Evolutionary conservation across 805 yeast species (phyloP).

Genomic region (Candida adriatica): DNA sequence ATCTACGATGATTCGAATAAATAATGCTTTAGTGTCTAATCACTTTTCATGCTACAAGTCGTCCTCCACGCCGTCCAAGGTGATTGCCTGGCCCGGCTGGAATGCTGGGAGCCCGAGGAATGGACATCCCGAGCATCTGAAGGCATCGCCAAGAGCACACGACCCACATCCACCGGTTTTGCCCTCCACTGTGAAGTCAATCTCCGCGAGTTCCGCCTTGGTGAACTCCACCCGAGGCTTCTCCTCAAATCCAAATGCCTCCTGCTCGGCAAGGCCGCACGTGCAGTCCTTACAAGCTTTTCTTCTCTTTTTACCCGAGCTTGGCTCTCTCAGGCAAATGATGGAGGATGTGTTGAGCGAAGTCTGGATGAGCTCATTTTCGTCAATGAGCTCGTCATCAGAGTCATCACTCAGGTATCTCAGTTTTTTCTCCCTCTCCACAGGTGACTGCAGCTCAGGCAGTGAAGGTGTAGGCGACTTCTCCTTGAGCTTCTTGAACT

Average conservation of each 20-base stretch:
- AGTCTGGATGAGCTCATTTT: constrained; percentile 31
- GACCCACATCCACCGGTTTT: constrained; percentile 97
- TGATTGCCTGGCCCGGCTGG: constrained; percentile 91
- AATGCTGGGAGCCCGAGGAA: constrained; percentile 95
- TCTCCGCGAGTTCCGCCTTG: constrained; percentile 73
- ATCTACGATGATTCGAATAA: too few relatives aligned
- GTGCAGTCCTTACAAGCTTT: constrained; percentile 98
- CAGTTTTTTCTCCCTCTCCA: constrained; percentile 16
- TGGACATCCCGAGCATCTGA: constrained; percentile 98
- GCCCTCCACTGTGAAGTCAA: constrained; percentile 94
- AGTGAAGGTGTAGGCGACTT: constrained; percentile 13
- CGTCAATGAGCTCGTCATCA: constrained; percentile 28
- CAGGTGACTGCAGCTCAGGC: constrained; percentile 13
- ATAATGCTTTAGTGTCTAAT: too few relatives aligned
- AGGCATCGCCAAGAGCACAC: constrained; percentile 96
- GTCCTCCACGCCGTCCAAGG: constrained; percentile 68
- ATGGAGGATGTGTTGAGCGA: constrained; percentile 32
- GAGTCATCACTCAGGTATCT: constrained; percentile 20
- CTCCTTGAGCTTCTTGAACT: constrained; percentile 20
- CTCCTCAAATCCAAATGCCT: constrained; percentile 53
- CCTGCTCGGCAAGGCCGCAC: constrained; percentile 89
- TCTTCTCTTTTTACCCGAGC: constrained; percentile 54
- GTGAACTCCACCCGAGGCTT: constrained; percentile 40
- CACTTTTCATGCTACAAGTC: too few relatives aligned
- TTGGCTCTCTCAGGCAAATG: constrained; percentile 40